Conservation (phyloP, 2,329 filamentous ascomycete genomes). For the Dryadomyces sulphureus region DNA sequence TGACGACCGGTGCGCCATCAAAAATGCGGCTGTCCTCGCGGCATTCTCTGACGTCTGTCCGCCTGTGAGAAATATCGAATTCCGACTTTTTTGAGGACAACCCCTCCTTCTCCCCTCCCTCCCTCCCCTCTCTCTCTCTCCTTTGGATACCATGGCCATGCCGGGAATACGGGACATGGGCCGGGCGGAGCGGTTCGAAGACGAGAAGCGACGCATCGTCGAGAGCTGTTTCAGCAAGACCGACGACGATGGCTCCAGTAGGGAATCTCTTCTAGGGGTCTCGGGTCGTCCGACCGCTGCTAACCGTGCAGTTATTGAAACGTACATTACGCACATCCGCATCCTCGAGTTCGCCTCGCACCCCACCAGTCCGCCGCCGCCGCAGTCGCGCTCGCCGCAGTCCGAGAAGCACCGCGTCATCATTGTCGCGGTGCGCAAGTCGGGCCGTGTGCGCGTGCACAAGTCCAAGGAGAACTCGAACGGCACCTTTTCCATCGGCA, state of each 20-base stretch:
- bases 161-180: conserved; percentile 22
- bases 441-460: conserved; percentile 85
- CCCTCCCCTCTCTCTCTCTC: background rate
- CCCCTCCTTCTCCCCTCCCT: background rate
- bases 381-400: conserved; percentile 50
- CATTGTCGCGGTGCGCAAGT: conserved; percentile 84
- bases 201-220: conserved; percentile 89
- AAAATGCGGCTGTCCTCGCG: background rate
- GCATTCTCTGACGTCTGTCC: background rate
- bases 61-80: background rate
- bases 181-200: conserved; percentile 77
- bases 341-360: conserved; percentile 76
- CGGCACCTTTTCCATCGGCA: conserved; percentile 90
- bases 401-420: conserved; percentile 83
- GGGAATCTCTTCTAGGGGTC: conserved; percentile 16
- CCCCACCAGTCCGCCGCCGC: conserved; percentile 73
- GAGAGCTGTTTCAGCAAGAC: conserved; percentile 89
- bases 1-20: background rate
- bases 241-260: conserved; percentile 75
- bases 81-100: background rate
- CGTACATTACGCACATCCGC: conserved; percentile 93
- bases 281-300: conserved; percentile 1
- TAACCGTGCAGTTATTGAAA: conserved; percentile 53
- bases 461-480: conserved; percentile 94
- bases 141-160: conserved; percentile 15